phyloP scores from a whole-genome alignment of 208 protist genomes.

The Crithidia bombi region DNA sequence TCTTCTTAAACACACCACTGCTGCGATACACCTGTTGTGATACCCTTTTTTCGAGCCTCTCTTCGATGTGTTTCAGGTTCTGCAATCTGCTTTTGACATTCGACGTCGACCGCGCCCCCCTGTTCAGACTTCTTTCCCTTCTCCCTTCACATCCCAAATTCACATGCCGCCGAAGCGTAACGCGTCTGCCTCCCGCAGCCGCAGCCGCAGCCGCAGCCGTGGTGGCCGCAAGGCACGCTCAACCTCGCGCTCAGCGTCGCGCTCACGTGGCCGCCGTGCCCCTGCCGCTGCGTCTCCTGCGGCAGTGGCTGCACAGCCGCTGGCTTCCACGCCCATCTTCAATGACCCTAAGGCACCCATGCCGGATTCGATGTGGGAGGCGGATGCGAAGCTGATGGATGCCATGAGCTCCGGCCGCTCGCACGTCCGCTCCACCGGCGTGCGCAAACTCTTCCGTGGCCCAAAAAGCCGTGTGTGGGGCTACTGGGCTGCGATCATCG shows the following conservation, averaged over 20 bases:
- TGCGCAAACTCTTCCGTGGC: constrained; percentile 6
- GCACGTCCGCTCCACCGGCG: constrained; percentile 29
- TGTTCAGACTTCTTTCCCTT: background rate
- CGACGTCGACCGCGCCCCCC: no score
- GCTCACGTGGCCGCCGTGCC: constrained; percentile 19
- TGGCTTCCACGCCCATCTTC: background rate
- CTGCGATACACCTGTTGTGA: no score
- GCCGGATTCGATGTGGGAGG: constrained; percentile 19
- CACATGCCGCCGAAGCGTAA: constrained; percentile 38
- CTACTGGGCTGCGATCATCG: constrained; percentile 61
- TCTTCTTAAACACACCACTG: no score
- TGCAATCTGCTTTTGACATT: no score
- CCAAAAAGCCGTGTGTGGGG: constrained; percentile 37
- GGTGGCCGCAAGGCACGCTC: constrained; percentile 17
- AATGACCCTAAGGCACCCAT: constrained; percentile 6
- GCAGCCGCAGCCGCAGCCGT: constrained; percentile 28
- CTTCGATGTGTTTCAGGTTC: no score
- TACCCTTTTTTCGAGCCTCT: no score
- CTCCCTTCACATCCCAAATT: background rate
- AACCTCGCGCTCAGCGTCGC: constrained; percentile 17
- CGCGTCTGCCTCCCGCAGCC: constrained; percentile 11
- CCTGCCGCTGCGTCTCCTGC: constrained; percentile 9
- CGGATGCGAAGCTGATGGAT: constrained; percentile 51
- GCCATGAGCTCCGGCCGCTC: constrained; percentile 53
- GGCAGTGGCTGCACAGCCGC: constrained; percentile 14